These are phyloP conservation scores for Amesomyces nigricolor DNA, from an alignment of 2,329 filamentous ascomycete genomes.

Conservation along the genomic window DNA sequence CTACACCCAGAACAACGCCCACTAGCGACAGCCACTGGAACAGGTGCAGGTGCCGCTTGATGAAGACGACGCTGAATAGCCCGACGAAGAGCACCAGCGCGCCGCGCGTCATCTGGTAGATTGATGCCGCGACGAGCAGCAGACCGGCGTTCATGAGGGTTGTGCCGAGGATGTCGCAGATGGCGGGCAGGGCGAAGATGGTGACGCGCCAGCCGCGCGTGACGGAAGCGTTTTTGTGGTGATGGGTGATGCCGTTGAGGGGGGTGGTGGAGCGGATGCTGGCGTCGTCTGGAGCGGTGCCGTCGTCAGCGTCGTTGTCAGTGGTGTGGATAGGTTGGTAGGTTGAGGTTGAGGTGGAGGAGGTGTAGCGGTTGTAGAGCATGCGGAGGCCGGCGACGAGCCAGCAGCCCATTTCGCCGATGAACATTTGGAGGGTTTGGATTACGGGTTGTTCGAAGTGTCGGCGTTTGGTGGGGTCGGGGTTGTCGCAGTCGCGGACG, in stretches of 20 bases:
- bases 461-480: slow-evolving; percentile 58
- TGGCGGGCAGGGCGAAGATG: slow-evolving; percentile 76
- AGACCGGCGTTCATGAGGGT: slow-evolving; percentile 97
- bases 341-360: slow-evolving; percentile 43
- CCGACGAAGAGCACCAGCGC: slow-evolving; percentile 94
- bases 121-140: slow-evolving; percentile 87
- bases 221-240: slow-evolving; percentile 43
- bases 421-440: slow-evolving; percentile 96
- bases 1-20: slow-evolving; percentile 83
- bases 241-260: slow-evolving; percentile 34
- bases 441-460: slow-evolving; percentile 93
- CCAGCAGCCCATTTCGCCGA: slow-evolving; percentile 95
- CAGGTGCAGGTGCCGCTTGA: slow-evolving; percentile 69
- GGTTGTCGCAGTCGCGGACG: slow-evolving; percentile 76
- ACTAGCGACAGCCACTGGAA: slow-evolving; percentile 91
- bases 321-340: slow-evolving; percentile 60
- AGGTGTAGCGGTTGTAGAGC: slow-evolving; percentile 53
- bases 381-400: slow-evolving; percentile 70
- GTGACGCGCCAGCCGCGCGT: slow-evolving; percentile 67
- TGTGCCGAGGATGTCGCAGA: slow-evolving; percentile 90
- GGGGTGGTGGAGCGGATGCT: slow-evolving; percentile 40
- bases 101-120: slow-evolving; percentile 98
- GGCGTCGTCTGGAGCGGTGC: slow-evolving; percentile 39
- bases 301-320: slow-evolving; percentile 32
- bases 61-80: slow-evolving; percentile 86